Conservation (phyloP, 352 stramenopile species). For the Phytophthora rubi region DNA sequence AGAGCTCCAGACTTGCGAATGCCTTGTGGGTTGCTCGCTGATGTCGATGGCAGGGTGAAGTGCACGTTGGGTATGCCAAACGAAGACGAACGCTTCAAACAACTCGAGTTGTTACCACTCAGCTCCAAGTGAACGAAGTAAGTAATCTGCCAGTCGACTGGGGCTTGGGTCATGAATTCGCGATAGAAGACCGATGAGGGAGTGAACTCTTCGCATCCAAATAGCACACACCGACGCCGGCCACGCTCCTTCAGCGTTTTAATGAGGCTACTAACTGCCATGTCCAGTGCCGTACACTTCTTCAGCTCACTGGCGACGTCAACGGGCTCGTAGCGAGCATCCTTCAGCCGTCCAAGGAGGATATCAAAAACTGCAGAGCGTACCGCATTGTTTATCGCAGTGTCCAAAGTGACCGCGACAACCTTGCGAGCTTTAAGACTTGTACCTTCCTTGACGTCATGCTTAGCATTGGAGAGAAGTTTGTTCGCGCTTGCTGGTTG, state of each 20-base stretch:
- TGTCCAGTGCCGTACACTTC: constrained; percentile 1
- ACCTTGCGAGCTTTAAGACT: constrained; percentile 13
- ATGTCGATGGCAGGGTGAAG: constrained; percentile 6
- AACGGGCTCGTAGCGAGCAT: constrained; percentile 40
- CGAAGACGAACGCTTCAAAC: background rate
- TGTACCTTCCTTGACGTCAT: background rate
- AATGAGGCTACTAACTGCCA: constrained; percentile 18
- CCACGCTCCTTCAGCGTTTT: constrained; percentile 26
- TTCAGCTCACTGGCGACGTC: constrained; percentile 31
- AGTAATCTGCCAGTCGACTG: constrained; percentile 31
- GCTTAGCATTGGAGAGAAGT: background rate
- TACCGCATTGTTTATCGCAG: background rate
- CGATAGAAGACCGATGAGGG: constrained; percentile 17
- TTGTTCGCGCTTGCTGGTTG: background rate
- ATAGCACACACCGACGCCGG: constrained; percentile 35
- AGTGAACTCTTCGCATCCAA: constrained; percentile 31
- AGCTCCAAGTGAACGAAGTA: constrained; percentile 26
- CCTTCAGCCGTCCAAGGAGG: constrained; percentile 18
- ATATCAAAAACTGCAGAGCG: constrained; percentile 13
- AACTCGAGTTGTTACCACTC: background rate
- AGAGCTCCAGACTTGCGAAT: constrained; percentile 9
- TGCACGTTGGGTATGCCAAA: constrained; percentile 24
- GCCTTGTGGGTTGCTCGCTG: background rate
- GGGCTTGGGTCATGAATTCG: constrained; percentile 25
- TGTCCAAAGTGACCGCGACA: constrained; percentile 31